A percentile compares a stretch with the other conserved stretches of the same genome.
These are phyloP conservation scores for Meira miltonrushii DNA, from an alignment of 1,284 basidiomycete species.

Conservation along the genomic window DNA sequence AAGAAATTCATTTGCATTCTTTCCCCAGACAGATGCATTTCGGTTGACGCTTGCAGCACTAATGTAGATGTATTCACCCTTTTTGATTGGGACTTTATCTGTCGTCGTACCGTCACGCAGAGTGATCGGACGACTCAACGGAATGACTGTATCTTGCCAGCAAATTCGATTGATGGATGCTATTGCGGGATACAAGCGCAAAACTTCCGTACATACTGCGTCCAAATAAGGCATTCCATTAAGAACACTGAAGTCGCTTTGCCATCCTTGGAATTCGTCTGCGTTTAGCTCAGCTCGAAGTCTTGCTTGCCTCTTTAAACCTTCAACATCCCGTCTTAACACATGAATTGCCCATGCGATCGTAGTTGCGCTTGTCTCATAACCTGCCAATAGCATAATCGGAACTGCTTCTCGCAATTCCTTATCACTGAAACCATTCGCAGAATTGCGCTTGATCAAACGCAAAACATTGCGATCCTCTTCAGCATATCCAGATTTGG, in stretches of 20 bases:
- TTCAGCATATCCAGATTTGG: background rate
- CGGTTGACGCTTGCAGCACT: background rate
- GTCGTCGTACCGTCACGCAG: background rate
- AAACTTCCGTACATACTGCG: background rate
- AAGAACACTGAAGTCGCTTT: background rate
- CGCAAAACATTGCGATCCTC: background rate
- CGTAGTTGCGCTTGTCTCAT: background rate
- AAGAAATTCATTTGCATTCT: background rate
- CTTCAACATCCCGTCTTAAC: background rate
- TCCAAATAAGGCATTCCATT: constrained; percentile 1
- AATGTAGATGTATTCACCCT: background rate
- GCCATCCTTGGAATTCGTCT: constrained; percentile 1
- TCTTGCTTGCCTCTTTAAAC: background rate
- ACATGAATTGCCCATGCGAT: constrained; percentile 2
- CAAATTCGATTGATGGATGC: background rate
- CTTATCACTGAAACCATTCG: background rate
- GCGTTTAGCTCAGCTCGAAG: background rate
- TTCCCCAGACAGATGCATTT: background rate
- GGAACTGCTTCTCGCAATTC: background rate
- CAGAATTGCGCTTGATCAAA: background rate
- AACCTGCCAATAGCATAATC: background rate
- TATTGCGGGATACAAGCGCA: background rate
- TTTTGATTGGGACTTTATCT: background rate
- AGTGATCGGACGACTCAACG: background rate
- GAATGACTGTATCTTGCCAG: background rate